Base-by-base conservation (phyloP, 2,329 filamentous ascomycete species). In the Chaetomiaceae sp. region DNA sequence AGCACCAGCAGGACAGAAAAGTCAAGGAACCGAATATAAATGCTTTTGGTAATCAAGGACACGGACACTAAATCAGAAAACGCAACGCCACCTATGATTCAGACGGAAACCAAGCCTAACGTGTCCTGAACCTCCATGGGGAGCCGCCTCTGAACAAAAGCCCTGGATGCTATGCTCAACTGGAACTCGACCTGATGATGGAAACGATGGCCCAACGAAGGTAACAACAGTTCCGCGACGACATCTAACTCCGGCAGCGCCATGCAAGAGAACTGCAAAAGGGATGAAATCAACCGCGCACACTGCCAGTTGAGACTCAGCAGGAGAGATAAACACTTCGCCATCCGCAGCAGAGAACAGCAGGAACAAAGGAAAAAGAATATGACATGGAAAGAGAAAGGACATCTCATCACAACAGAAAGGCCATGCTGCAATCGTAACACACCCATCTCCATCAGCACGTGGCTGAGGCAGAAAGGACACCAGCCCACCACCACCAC, bases 41-140 rank as follows among this genome's bases (percentile, higher is more conserved):
- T 27, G 26, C 41, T 43, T 43, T 43, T 43, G 24, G 26, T 30
- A 34, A 14, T 24, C 26, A 35, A 18, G 10, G 7, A 36, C n/a
- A 15, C 15, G 18, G 26, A 18, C n/a, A 18, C 11, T 15, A 38
- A 38, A 19, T 14, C 18, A 45, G 34, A 38, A 12, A 45, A 38
- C 19, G 35, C 35, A 45, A 26, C 35, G 35, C 42, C 42, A 35
- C 35, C 27, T n/a, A 45, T 45, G 27, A 33, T 38, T 37, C 6
- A 3, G 17, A 12, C 17, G 27, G 15, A 27, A 29, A n/a, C 12
- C 17, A 26, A 29, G 24, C 32, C 41, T 3, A 19, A 33, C 39
- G 18, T 17, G 4, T 8, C 15, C n/a, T 18, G 20, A 18, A 26
- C 30, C 30, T 15, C 38, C 9, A 40, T 30, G 26, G 17, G 26